Evolutionary conservation across 2,329 filamentous ascomycete species (phyloP).

Genomic region (Leptographium radiaticola): DNA sequence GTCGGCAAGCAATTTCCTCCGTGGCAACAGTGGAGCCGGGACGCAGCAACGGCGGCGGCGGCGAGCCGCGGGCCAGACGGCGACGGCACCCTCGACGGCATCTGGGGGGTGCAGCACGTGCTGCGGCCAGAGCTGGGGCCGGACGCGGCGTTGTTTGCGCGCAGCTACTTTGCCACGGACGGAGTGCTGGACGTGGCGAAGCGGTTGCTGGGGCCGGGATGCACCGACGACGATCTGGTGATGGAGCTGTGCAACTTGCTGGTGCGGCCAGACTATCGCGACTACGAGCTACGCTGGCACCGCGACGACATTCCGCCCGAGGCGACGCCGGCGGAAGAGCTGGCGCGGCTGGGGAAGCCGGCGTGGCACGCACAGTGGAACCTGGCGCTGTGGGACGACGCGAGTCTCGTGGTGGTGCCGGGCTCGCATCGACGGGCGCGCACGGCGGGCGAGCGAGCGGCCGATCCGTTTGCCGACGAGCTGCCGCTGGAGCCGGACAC

Average conservation of each 20-base stretch:
- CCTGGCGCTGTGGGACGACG: conserved; percentile 64
- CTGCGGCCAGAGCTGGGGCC: conserved; percentile 56
- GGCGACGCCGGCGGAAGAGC: conserved; percentile 54
- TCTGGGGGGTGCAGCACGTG: conserved; percentile 84
- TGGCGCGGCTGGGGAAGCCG: conserved; percentile 41
- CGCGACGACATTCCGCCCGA: conserved; percentile 66
- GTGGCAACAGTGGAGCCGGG: conserved; percentile 46
- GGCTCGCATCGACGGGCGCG: conserved; percentile 60
- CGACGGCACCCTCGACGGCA: conserved; percentile 26
- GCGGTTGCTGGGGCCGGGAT: conserved; percentile 42
- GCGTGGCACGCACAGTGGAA: conserved; percentile 81
- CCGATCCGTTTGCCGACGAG: conserved; percentile 47
- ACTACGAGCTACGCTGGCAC: conserved; percentile 74
- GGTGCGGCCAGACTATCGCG: conserved; percentile 49
- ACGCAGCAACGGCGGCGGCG: conserved; percentile 23
- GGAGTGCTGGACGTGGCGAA: conserved; percentile 49
- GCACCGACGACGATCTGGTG: conserved; percentile 50
- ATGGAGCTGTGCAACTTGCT: conserved; percentile 87
- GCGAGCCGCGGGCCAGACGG: neutral
- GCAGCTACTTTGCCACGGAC: conserved; percentile 57
- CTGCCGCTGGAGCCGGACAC: conserved; percentile 42
- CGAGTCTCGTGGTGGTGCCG: conserved; percentile 61
- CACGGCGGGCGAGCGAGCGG: conserved; percentile 55
- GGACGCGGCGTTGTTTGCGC: conserved; percentile 46
- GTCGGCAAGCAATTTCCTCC: conserved; percentile 86